Base-by-base conservation (phyloP, 2,329 filamentous ascomycete species). In the Diaporthe amygdali region DNA sequence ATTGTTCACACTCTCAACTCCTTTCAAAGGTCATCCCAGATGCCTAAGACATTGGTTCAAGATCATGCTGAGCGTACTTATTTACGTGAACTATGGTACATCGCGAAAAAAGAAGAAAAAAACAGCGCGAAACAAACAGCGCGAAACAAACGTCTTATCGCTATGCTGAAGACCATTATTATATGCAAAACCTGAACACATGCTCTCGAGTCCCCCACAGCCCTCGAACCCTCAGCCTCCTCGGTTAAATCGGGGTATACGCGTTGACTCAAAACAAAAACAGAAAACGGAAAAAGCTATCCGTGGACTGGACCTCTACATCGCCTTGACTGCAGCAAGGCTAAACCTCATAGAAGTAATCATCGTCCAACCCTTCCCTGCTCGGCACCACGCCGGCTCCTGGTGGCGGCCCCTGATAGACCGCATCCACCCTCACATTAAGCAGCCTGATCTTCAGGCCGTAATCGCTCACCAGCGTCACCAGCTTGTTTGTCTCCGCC, bases 401-500 rank as follows among this genome's bases (percentile, higher is more conserved):
- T n/a, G 87, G 87, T 66, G 86, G 86, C 67, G 89, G 90, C 30
- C 89, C 91, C 55, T 92, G 89, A 79, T 97, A 89, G 7, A 86
- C 87, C 64, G 90, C 93, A 79, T 98, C 94, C 83, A 95, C 93
- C 69, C 94, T 87, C 51, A 99, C 93, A 81, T 98, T 99, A 76
- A 99, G 85, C 78, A 99, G 83, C 49, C 96, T 87, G 73, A 99
- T 97, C 85, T 97, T 97, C 74, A 98, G 84, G 5, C 96, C 95
- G 79, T 97, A 98, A 76, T 97, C 93, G 78, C 91, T 91, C 72
- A 98, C 93, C 76, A 98, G 84, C 69, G 92, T 91, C 68, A 98
- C 92, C 73, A 98, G 84, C 81, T 96, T 97, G 79, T 93, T 96
- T 44, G 96, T 98, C 83, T 98, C 96, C 3, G 95, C 90, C n/a